A percentile compares a stretch with the other conserved stretches of the same genome.
Evolutionary conservation across 2,329 filamentous ascomycete genomes (phyloP).

Genomic region (Sordariomycetes sp.): DNA sequence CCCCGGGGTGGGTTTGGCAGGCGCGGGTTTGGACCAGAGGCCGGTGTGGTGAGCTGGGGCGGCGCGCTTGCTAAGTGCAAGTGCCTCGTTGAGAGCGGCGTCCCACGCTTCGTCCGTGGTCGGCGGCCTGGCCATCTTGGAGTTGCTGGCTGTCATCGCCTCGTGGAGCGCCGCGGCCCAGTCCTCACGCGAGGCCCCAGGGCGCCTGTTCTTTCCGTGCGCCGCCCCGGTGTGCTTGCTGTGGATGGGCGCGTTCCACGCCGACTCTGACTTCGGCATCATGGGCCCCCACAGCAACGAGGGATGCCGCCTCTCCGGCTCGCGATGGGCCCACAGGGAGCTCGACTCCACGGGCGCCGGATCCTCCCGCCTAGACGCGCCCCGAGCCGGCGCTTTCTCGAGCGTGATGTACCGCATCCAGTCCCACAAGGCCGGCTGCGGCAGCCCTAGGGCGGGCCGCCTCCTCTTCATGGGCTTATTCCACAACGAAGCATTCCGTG

Average conservation of each 20-base stretch:
- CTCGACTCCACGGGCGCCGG: neutral
- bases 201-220: neutral
- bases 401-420: slow-evolving; percentile 20
- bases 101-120: neutral
- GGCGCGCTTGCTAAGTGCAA: neutral
- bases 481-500: neutral
- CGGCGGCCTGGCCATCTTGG: neutral
- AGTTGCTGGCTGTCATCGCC: slow-evolving; percentile 16
- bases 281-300: neutral
- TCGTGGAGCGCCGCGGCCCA: slow-evolving; percentile 28
- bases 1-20: neutral
- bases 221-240: neutral
- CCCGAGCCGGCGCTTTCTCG: neutral
- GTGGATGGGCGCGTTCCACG: neutral
- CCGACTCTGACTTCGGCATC: neutral
- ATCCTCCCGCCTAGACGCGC: slow-evolving; percentile 13
- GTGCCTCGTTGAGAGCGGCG: slow-evolving; percentile 1
- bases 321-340: neutral
- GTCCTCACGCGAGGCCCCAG: slow-evolving; percentile 13
- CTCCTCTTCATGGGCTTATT: neutral
- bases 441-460: slow-evolving; percentile 11
- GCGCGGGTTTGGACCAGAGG: neutral
- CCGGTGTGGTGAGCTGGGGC: neutral
- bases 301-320: neutral
- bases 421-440: slow-evolving; percentile 22